phyloP scores from a whole-genome alignment of 768 basidiomycete genomes.

The Phaffia tasmanica region DNA sequence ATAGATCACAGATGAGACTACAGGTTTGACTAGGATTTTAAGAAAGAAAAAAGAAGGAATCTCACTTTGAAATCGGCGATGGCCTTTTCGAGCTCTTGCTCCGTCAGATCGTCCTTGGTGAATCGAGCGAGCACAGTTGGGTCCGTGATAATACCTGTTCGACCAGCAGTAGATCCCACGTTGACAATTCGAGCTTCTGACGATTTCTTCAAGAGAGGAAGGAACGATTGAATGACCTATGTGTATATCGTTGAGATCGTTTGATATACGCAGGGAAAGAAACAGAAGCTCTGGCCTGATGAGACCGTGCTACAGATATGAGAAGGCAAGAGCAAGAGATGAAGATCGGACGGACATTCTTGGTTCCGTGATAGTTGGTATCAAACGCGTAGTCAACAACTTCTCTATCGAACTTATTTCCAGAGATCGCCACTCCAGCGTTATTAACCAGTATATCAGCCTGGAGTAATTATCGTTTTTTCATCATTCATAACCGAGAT shows the following conservation, averaged over 20 bases:
- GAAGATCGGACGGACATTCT: constrained; percentile 12
- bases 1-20: neutral
- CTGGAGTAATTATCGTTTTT: constrained; percentile 23
- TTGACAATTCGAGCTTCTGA: constrained; percentile 26
- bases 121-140: constrained; percentile 17
- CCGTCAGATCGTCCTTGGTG: constrained; percentile 14
- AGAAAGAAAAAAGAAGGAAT: neutral
- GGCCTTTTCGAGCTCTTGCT: constrained; percentile 22
- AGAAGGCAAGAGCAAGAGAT: neutral
- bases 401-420: constrained; percentile 23
- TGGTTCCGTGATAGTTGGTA: constrained; percentile 27
- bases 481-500: neutral
- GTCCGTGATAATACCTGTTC: constrained; percentile 22
- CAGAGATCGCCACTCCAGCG: constrained; percentile 25
- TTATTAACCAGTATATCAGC: constrained; percentile 30
- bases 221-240: constrained; percentile 25
- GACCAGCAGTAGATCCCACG: constrained; percentile 28
- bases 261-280: neutral
- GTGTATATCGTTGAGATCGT: neutral
- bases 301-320: neutral
- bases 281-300: neutral
- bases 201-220: constrained; percentile 27
- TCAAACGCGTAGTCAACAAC: constrained; percentile 28
- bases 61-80: constrained; percentile 28
- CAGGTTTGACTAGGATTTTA: neutral